Percentiles rank a stretch among this genome's conserved stretches.
phyloP scores from a whole-genome alignment of 257 asterid genomes.

The Solanum sitiens region DNA sequence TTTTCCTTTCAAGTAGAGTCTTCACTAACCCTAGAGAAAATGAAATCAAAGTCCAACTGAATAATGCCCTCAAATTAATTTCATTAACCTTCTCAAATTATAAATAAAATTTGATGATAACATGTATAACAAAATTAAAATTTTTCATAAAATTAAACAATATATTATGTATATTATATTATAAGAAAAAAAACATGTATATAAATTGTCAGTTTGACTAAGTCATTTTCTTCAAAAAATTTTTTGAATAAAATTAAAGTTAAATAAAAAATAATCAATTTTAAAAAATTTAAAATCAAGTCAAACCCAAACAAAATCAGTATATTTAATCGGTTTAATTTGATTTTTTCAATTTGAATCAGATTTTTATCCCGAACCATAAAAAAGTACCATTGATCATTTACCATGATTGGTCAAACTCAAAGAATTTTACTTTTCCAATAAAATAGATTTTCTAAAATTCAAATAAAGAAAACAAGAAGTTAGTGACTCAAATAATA shows the following conservation, averaged over 20 bases:
- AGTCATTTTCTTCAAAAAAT: not conserved
- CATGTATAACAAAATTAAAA: no score
- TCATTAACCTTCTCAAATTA: not conserved
- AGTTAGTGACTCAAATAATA: not conserved
- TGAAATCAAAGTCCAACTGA: not conserved
- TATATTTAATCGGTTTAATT: no score
- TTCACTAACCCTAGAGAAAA: not conserved
- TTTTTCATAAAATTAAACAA: no score
- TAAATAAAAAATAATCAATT: no score
- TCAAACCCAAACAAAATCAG: not conserved
- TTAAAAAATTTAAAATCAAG: no score
- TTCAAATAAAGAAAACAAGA: not conserved
- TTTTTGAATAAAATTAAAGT: no score
- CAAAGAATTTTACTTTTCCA: not conserved
- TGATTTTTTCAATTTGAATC: not conserved
- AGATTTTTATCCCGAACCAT: not conserved
- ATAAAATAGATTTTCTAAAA: not conserved
- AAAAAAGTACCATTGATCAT: not conserved
- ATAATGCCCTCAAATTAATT: not conserved
- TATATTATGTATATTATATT: not conserved
- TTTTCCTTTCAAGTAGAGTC: not conserved
- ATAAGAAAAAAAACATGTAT: no score
- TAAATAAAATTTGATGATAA: no score
- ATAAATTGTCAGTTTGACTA: no score
- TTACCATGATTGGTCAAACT: not conserved